Evolutionary conservation across 257 asterid species (phyloP).

Genomic region (Nicotiana paniculata): DNA sequence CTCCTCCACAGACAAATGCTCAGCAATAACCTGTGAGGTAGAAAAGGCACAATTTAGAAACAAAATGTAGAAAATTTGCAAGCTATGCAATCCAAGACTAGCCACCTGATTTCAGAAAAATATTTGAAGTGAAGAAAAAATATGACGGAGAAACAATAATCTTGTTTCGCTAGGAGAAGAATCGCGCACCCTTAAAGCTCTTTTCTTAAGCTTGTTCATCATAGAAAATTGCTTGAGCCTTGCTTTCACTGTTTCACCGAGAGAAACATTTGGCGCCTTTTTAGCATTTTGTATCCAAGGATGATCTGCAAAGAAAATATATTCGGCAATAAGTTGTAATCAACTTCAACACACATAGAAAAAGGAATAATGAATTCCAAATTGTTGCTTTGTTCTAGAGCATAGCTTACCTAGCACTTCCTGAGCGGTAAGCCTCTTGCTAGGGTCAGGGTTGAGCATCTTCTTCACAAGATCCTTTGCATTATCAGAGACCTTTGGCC

Average conservation of each 20-base stretch:
- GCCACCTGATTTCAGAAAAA: not conserved
- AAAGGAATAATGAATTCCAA: not conserved
- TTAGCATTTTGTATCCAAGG: slow-evolving; percentile 61
- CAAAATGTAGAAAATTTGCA: not conserved
- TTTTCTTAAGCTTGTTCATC: slow-evolving; percentile 64
- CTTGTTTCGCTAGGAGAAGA: not conserved
- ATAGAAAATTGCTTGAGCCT: slow-evolving; percentile 58
- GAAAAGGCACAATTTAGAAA: slow-evolving; percentile 9
- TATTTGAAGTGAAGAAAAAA: not conserved
- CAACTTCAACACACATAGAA: not conserved
- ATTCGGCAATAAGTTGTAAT: not conserved
- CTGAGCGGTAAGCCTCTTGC: slow-evolving; percentile 49
- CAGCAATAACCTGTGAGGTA: slow-evolving; percentile 47
- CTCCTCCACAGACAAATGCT: slow-evolving; percentile 57
- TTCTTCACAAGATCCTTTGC: slow-evolving; percentile 62
- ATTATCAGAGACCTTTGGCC: slow-evolving; percentile 67
- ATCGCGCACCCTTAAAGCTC: slow-evolving; percentile 40
- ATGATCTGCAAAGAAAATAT: slow-evolving; percentile 35
- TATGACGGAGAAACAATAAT: not conserved
- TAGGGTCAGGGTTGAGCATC: slow-evolving; percentile 64
- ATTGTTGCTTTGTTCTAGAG: not conserved
- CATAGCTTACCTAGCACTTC: slow-evolving; percentile 48
- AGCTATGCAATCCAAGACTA: not conserved
- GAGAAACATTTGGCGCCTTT: slow-evolving; percentile 52
- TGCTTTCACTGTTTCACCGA: slow-evolving; percentile 55